Percentiles rank a stretch among this genome's conserved stretches.
Evolutionary conservation across 331 rosid genomes (phyloP).

Genomic region (Arachis monticola): DNA sequence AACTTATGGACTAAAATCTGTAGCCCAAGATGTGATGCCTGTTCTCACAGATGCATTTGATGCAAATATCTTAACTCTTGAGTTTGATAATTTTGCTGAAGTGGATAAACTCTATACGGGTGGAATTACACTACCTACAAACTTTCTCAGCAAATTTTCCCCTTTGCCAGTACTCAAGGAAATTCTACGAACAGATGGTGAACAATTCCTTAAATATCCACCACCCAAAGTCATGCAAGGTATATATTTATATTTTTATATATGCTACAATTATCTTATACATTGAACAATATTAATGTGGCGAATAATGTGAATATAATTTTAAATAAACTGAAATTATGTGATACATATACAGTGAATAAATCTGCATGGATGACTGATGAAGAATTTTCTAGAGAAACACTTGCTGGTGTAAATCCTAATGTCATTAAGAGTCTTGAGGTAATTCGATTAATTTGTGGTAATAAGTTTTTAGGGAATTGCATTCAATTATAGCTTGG

Average conservation of each 20-base stretch:
- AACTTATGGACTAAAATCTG: conserved; percentile 51
- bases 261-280: too few relatives aligned
- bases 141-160: conserved; percentile 36
- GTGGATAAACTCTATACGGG: conserved; percentile 55
- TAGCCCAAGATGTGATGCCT: conserved; percentile 48
- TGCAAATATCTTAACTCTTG: conserved; percentile 31
- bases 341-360: conserved; percentile 37
- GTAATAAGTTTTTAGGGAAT: too few relatives aligned
- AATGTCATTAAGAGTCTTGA: conserved; percentile 48
- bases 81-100: conserved; percentile 63
- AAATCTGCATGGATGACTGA: conserved; percentile 60
- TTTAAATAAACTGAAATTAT: background rate
- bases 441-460: conserved; percentile 28
- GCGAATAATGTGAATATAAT: background rate
- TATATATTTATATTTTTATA: conserved; percentile 9
- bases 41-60: conserved; percentile 49
- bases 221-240: conserved; percentile 62
- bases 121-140: conserved; percentile 57
- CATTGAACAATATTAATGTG: background rate
- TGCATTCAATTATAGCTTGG: too few relatives aligned
- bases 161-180: conserved; percentile 55
- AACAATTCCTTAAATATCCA: conserved; percentile 51
- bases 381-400: conserved; percentile 68
- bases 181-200: conserved; percentile 55
- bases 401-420: conserved; percentile 64